Evolutionary conservation across 805 yeast species (phyloP).

Genomic region (Myxozyma melibiosi): DNA sequence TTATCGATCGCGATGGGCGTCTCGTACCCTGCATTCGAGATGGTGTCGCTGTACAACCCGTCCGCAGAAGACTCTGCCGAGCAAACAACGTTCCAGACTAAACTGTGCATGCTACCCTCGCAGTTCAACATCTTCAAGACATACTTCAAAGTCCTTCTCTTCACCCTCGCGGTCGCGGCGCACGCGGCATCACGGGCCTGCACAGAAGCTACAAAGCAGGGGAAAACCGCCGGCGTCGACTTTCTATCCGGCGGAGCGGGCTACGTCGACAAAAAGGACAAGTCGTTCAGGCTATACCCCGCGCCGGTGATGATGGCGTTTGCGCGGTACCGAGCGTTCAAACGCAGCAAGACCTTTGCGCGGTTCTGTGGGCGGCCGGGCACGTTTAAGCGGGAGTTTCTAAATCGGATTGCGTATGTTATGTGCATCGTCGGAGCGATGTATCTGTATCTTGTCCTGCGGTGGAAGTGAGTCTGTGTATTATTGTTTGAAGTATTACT

Average conservation of each 20-base stretch:
- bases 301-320: slow-evolving; percentile 2
- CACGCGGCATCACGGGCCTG: not conserved
- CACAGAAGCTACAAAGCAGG: slow-evolving; percentile 1
- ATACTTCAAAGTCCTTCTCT: slow-evolving; percentile 20
- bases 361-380: slow-evolving; percentile 20
- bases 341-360: slow-evolving; percentile 8
- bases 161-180: slow-evolving; percentile 19
- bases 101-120: slow-evolving; percentile 36
- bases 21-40: slow-evolving; percentile 78
- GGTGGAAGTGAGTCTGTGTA: not conserved
- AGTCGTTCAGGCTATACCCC: slow-evolving; percentile 9
- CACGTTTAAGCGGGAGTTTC: slow-evolving; percentile 21
- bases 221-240: slow-evolving; percentile 1
- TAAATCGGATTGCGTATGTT: slow-evolving; percentile 7
- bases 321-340: not conserved
- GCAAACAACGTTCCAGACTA: slow-evolving; percentile 24
- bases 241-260: slow-evolving; percentile 8
- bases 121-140: slow-evolving; percentile 31
- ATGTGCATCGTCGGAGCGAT: slow-evolving; percentile 18
- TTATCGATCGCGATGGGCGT: slow-evolving; percentile 94
- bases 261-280: slow-evolving; percentile 1
- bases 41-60: slow-evolving; percentile 58
- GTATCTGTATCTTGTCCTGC: slow-evolving; percentile 19
- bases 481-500: too few relatives aligned
- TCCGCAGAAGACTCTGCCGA: not conserved